Base-by-base conservation (phyloP, 2,329 filamentous ascomycete genomes). In the Ceratocystis smalleyi region DNA sequence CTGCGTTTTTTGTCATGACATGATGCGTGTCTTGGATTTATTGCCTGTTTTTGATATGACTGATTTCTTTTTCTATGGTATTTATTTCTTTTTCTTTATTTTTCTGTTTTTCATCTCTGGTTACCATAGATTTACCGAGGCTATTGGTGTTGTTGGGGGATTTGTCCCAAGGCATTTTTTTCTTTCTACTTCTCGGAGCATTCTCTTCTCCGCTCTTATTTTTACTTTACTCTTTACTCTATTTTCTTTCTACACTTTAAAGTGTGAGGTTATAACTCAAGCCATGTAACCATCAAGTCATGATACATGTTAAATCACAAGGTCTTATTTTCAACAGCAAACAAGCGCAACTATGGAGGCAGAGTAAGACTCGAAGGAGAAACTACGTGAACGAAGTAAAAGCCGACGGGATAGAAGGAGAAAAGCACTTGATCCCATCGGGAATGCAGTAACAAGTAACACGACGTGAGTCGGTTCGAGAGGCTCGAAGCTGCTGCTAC, bases 1-100 rank as follows among this genome's bases (percentile, higher is more conserved):
- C 17, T 24, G 54, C 54, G 35, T 7, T 30, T 17, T 40, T 45
- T 32, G 59, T 43, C 32, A 40, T 51, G 61, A 22, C 35, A 27
- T 51, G 43, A 43, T 17, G 19, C 45, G 19, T 60, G 19, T 24
- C 40, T 49, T 49, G 61, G 10, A 32, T 62, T 35, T 27, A 12
- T 19, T 32, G 17, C 45, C 61, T 60, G 19, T 62, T 63, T 57
- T 67, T 54, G 65, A 43, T 55, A 51, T 60, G 57, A 57, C 24
- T 51, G 54, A 45, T 43, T 60, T 59, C 24, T 22, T 45, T 35
- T 55, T 43, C 30, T 45, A 27, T 62, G 51, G 32, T 61, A 10
- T 59, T 64, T 54, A 51, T 62, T 57, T 19, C 3, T 32, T 45
- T 32, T 17, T 32, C 35, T 32, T 17, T 49, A 40, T 63, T 64